Evolutionary conservation across 306 rosid genomes (phyloP).

Genomic region (Benincasa hispida): DNA sequence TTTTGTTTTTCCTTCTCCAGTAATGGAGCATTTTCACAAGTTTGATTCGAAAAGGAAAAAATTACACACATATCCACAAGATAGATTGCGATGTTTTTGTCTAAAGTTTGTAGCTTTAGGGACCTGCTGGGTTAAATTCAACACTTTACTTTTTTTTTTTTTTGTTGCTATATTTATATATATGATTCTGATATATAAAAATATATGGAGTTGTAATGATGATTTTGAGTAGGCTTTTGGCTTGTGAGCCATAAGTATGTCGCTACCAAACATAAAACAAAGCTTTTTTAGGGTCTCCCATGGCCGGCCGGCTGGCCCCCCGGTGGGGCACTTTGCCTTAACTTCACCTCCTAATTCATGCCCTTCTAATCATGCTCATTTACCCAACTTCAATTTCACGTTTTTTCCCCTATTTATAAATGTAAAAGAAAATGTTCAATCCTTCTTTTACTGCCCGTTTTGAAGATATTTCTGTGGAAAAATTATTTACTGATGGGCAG

Average conservation of each 20-base stretch:
- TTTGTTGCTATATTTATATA: too few species aligned
- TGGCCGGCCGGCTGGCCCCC: neutral
- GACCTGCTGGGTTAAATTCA: neutral
- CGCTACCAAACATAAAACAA: slow-evolving; percentile 7
- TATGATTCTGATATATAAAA: neutral
- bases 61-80: neutral
- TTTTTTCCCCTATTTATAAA: neutral
- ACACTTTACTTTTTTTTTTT: neutral
- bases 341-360: neutral
- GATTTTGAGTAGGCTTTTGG: slow-evolving; percentile 10
- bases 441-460: too few species aligned
- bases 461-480: neutral
- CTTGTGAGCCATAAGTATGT: slow-evolving; percentile 12
- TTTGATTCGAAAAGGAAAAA: too few species aligned
- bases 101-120: neutral
- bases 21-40: neutral
- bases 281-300: neutral
- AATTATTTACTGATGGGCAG: too few species aligned
- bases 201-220: slow-evolving; percentile 17
- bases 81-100: neutral
- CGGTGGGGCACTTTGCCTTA: neutral
- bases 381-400: neutral
- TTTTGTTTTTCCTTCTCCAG: neutral
- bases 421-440: neutral
- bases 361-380: neutral